These are phyloP conservation scores for Senna siamea DNA, from an alignment of 306 rosid genomes.

Conservation along the genomic window DNA sequence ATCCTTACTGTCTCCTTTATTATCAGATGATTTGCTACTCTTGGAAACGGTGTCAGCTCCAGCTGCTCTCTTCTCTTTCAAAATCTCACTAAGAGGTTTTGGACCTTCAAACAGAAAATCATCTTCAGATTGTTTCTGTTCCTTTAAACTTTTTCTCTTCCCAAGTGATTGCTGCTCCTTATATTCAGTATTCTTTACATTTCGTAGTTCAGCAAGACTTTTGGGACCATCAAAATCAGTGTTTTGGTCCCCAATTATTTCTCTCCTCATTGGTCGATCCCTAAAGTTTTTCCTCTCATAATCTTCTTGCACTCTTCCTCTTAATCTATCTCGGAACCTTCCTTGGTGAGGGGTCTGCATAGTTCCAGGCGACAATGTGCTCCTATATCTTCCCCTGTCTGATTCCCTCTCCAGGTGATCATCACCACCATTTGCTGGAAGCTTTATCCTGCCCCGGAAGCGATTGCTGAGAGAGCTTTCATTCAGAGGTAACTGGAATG, in stretches of 20 bases:
- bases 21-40: conserved; percentile 43
- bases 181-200: conserved; percentile 46
- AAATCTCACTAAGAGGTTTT: conserved; percentile 90
- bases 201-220: conserved; percentile 72
- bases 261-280: conserved; percentile 52
- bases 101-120: conserved; percentile 82
- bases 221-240: conserved; percentile 64
- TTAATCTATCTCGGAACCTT: conserved; percentile 73
- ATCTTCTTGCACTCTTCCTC: conserved; percentile 69
- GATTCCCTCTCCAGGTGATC: conserved; percentile 62
- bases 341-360: conserved; percentile 56
- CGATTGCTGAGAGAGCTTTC: conserved; percentile 71
- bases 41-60: conserved; percentile 47
- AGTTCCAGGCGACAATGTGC: conserved; percentile 71
- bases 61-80: conserved; percentile 76
- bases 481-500: conserved; percentile 49
- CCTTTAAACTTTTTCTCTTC: conserved; percentile 57
- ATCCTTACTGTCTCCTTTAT: conserved; percentile 37
- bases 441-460: conserved; percentile 81
- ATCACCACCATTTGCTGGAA: conserved; percentile 61
- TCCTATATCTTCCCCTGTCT: conserved; percentile 59
- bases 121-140: conserved; percentile 54
- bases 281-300: conserved; percentile 57
- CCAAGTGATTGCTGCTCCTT: conserved; percentile 65
- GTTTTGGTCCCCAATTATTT: conserved; percentile 46